phyloP scores from a whole-genome alignment of 2,329 filamentous ascomycete species.

The Calonectria ilicicola region DNA sequence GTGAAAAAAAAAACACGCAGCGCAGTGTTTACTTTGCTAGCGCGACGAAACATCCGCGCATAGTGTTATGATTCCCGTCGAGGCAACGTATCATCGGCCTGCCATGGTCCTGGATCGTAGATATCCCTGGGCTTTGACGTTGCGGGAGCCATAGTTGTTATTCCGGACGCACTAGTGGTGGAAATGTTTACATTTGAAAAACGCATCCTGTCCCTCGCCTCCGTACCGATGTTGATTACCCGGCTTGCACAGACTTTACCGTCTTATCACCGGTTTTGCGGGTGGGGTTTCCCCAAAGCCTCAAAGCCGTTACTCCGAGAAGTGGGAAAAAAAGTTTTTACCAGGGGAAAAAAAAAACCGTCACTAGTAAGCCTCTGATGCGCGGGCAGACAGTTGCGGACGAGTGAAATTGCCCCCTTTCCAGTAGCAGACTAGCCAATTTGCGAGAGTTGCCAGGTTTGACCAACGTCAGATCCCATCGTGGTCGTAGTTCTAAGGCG shows the following conservation, averaged over 20 bases:
- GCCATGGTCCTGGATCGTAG: constrained; percentile 1
- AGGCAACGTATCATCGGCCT: constrained; percentile 7
- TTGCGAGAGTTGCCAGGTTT: constrained; percentile 8
- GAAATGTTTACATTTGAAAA: constrained; percentile 3
- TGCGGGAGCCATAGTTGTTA: constrained; percentile 13
- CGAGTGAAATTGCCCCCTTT: constrained; percentile 1
- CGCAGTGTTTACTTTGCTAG: background rate
- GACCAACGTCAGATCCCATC: constrained; percentile 11
- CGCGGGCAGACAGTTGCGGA: constrained; percentile 14
- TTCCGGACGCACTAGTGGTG: constrained; percentile 8
- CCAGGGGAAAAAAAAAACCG: background rate
- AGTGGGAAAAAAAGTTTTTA: background rate
- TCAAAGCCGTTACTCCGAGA: constrained; percentile 14
- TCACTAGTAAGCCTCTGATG: background rate
- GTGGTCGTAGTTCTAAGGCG: background rate
- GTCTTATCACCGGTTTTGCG: constrained; percentile 4
- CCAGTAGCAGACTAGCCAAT: background rate
- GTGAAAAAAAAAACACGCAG: background rate
- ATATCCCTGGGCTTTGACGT: background rate
- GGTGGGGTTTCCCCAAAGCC: background rate
- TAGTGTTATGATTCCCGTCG: background rate
- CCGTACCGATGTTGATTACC: background rate
- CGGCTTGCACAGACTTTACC: constrained; percentile 6
- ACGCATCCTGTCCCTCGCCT: background rate
- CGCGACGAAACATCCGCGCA: constrained; percentile 7